A percentile compares a stretch with the other conserved stretches of the same genome.
Evolutionary conservation across 768 basidiomycete genomes (phyloP).

Genomic region (Suillus weaverae): DNA sequence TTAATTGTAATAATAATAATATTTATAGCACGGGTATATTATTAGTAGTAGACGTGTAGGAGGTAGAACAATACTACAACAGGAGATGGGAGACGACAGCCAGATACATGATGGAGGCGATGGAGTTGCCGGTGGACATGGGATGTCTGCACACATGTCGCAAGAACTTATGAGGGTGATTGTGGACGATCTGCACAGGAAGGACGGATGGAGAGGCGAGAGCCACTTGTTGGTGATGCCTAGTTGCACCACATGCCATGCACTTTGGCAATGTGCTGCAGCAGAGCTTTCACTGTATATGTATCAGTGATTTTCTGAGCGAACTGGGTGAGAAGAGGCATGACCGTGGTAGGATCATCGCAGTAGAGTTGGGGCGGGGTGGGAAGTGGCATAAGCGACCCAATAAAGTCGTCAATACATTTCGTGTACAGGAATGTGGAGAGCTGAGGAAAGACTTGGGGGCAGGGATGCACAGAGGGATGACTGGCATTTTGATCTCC

Average conservation of each 20-base stretch:
- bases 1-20: no score
- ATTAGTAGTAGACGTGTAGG: no score
- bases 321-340: slow-evolving; percentile 16
- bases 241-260: slow-evolving; percentile 56
- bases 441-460: slow-evolving; percentile 67
- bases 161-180: no score
- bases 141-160: no score
- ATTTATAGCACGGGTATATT: no score
- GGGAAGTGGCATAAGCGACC: slow-evolving; percentile 56
- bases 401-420: slow-evolving; percentile 56
- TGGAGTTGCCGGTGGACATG: no score
- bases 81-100: no score
- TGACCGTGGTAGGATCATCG: slow-evolving; percentile 23
- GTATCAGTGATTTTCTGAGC: slow-evolving; percentile 17
- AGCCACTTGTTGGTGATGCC: slow-evolving; percentile 49
- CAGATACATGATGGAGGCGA: no score
- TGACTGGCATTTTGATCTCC: slow-evolving; percentile 51
- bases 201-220: slow-evolving; percentile 15
- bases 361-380: slow-evolving; percentile 24
- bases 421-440: slow-evolving; percentile 71
- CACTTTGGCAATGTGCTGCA: slow-evolving; percentile 35
- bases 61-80: no score
- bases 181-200: no score
- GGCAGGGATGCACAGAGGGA: slow-evolving; percentile 70
- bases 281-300: slow-evolving; percentile 27